Base-by-base conservation (phyloP, 768 basidiomycete species). In the Mycena floridula region DNA sequence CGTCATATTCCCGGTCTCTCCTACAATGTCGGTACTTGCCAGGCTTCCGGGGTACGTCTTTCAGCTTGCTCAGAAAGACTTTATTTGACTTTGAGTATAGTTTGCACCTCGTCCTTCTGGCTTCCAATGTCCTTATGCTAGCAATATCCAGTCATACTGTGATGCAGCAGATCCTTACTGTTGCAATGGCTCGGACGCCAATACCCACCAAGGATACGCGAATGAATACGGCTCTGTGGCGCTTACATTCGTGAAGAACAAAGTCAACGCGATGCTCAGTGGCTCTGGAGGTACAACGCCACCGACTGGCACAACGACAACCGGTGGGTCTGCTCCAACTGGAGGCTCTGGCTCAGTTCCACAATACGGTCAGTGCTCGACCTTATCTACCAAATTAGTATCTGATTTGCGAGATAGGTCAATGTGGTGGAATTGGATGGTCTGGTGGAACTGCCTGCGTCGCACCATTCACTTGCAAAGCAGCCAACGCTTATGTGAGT, bases 101-200 rank as follows among this genome's bases (percentile, higher is more conserved):
- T 62, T 62, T 45, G 62, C 61, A 7, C 61, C 61, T 13, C 62
- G 62, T 35, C 62, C 62, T 9, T 24, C 59, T 9, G 63, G 63
- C 28, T 64, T 61, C 58, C 47, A 54, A 23, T 63, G 61, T 51
- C 61, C 61, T n/a, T 55, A 39, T 35, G 60, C 54, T 3, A 21
- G 48, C 18, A 58, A 59, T 30, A 61, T 63, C 43, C 54, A 61
- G 41, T 61, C 59, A 2, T 58, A 61, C 60, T 64, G 63, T 54
- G 63, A 64, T 38, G 54, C 63, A 11, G 45, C 59, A 3, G 61
- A 60, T 51, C 62, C 62, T 2, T 64, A 59, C 57, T 64, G 63
- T 56, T 62, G 63, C 55, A 64, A 59, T 41, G 61, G 63, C 23
- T 50, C 27, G 46, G 51, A 64, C 42, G 50, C 54, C 18, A 52